Conservation (phyloP, 352 stramenopile genomes). For the Phytophthora fragariaefolia region DNA sequence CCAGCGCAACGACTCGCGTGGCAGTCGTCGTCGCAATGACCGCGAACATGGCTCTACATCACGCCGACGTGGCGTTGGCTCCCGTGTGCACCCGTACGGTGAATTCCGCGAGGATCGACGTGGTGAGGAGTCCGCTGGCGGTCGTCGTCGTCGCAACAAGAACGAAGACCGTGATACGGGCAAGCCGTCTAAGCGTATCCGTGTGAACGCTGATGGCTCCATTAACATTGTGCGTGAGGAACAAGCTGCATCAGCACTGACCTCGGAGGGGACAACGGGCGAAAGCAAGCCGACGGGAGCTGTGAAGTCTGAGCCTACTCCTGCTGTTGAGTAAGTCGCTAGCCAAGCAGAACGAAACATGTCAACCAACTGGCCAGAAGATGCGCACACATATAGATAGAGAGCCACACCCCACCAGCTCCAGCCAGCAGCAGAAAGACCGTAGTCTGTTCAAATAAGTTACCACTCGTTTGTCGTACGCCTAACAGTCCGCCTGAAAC, state of each 20-base stretch:
- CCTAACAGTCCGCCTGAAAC: slow-evolving; percentile 45
- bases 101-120: slow-evolving; percentile 41
- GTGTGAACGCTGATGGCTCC: slow-evolving; percentile 66
- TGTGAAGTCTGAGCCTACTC: slow-evolving; percentile 25
- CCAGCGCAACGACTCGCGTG: slow-evolving; percentile 24
- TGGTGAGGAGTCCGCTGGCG: slow-evolving; percentile 31
- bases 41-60: slow-evolving; percentile 45
- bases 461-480: slow-evolving; percentile 32
- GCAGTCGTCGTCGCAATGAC: slow-evolving; percentile 30
- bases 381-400: slow-evolving; percentile 18
- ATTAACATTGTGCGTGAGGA: slow-evolving; percentile 61
- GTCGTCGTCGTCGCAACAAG: slow-evolving; percentile 31
- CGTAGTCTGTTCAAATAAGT: slow-evolving; percentile 21
- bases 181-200: slow-evolving; percentile 60
- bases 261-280: slow-evolving; percentile 2
- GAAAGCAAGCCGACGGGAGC: slow-evolving; percentile 22
- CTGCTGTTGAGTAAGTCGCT: slow-evolving; percentile 28
- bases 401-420: slow-evolving; percentile 12
- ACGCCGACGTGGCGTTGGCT: slow-evolving; percentile 22
- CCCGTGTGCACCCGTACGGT: slow-evolving; percentile 54
- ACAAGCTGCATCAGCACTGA: background rate
- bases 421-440: slow-evolving; percentile 1
- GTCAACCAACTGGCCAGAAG: slow-evolving; percentile 11
- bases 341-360: slow-evolving; percentile 24
- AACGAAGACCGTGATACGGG: slow-evolving; percentile 45